phyloP scores from a whole-genome alignment of 2,329 filamentous ascomycete genomes.

The Zymoseptoria passerinii region DNA sequence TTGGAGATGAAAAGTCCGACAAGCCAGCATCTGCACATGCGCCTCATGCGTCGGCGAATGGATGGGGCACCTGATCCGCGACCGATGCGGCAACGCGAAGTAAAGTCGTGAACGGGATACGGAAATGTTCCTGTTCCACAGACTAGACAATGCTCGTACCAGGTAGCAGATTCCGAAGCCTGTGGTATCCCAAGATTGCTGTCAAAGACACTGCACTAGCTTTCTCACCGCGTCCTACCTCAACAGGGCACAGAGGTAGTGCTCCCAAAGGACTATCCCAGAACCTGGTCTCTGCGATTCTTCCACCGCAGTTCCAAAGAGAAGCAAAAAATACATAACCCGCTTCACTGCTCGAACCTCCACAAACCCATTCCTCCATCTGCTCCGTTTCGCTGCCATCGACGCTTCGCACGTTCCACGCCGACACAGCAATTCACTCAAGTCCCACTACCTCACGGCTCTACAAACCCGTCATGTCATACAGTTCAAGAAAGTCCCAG shows the following conservation, averaged over 20 bases:
- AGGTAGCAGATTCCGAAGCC: slow-evolving; percentile 7
- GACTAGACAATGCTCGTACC: slow-evolving; percentile 7
- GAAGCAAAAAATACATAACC: slow-evolving; percentile 1
- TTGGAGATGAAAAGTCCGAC: not conserved
- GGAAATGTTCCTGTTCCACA: slow-evolving; percentile 2
- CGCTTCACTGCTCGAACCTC: not conserved
- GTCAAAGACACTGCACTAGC: slow-evolving; percentile 6
- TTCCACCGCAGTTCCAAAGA: not conserved
- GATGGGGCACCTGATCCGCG: not conserved
- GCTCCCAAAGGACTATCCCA: slow-evolving; percentile 4
- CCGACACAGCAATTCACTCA: not conserved
- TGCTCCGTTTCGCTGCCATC: not conserved
- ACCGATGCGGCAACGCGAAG: not conserved
- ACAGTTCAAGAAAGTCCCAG: slow-evolving; percentile 20
- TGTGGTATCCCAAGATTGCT: slow-evolving; percentile 2
- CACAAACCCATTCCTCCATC: not conserved
- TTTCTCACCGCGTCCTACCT: slow-evolving; percentile 6
- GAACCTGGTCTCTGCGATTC: slow-evolving; percentile 6
- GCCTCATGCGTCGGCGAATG: not conserved
- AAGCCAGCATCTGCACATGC: not conserved
- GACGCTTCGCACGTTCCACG: not conserved
- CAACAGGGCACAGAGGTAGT: slow-evolving; percentile 14
- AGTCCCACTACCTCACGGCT: not conserved
- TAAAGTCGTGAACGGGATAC: not conserved
- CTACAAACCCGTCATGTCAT: slow-evolving; percentile 17